Conservation (phyloP, 1,284 basidiomycete genomes). For the Microbotryum silenes-acaulis region DNA sequence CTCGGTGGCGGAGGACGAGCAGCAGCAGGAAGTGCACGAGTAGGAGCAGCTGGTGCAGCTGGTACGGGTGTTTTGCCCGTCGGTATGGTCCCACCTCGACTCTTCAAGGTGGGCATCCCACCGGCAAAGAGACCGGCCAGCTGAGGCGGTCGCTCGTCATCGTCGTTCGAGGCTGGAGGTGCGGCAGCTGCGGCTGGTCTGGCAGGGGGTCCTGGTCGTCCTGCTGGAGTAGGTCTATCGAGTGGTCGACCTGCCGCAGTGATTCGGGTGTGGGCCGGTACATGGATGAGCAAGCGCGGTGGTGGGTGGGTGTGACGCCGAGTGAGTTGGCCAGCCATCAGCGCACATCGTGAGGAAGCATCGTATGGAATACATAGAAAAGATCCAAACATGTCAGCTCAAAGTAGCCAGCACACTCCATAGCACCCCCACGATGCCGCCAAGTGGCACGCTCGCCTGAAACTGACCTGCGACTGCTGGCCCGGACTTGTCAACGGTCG, state of each 20-base stretch:
- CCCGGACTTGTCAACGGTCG: slow-evolving; percentile 14
- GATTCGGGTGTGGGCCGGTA: too few species aligned
- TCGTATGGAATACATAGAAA: too few species aligned
- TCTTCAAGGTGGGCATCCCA: slow-evolving; percentile 30
- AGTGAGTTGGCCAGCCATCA: too few species aligned
- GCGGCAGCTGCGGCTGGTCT: neutral
- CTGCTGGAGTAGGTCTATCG: neutral
- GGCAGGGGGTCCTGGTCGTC: neutral
- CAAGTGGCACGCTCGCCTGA: neutral
- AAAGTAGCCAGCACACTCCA: neutral
- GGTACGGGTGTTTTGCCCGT: slow-evolving; percentile 2
- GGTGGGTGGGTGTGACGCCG: too few species aligned
- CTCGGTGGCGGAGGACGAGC: neutral
- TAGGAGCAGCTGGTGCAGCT: neutral
- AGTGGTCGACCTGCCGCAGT: neutral
- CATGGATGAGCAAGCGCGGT: too few species aligned
- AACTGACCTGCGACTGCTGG: slow-evolving; percentile 7
- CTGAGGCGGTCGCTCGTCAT: slow-evolving; percentile 3
- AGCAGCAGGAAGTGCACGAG: neutral
- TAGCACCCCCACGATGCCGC: neutral
- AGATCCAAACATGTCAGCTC: neutral
- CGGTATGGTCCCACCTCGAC: slow-evolving; percentile 12
- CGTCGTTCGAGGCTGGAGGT: neutral
- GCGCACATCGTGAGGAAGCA: too few species aligned
- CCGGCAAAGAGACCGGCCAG: slow-evolving; percentile 30